phyloP scores from a whole-genome alignment of 768 basidiomycete genomes.

The Lactifluus rugatus region DNA sequence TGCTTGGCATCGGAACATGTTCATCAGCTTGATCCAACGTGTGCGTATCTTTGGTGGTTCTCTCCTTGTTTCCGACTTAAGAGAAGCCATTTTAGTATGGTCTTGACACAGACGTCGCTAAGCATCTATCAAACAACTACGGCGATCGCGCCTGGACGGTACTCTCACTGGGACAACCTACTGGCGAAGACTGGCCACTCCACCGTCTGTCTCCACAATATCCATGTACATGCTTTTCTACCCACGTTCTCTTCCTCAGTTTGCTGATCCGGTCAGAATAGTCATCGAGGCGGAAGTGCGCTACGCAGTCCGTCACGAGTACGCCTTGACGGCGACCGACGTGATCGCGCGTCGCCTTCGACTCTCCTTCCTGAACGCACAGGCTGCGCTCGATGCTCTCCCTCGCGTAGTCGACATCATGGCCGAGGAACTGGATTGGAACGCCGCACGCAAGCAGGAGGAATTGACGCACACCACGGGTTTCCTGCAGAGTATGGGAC shows the following conservation, averaged over 20 bases:
- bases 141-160: conserved; percentile 97
- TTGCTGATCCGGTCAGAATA: conserved; percentile 23
- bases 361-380: conserved; percentile 88
- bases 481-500: conserved; percentile 82
- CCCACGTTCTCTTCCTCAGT: neutral
- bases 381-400: conserved; percentile 73
- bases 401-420: conserved; percentile 88
- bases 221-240: conserved; percentile 45
- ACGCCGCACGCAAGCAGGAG: conserved; percentile 39
- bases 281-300: conserved; percentile 90
- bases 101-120: conserved; percentile 83
- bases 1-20: conserved; percentile 94
- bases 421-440: conserved; percentile 79
- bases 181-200: conserved; percentile 75
- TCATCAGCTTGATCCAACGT: conserved; percentile 88
- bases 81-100: conserved; percentile 51
- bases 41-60: conserved; percentile 33
- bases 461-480: conserved; percentile 51
- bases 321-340: conserved; percentile 86
- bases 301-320: conserved; percentile 84
- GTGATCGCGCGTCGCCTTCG: conserved; percentile 88
- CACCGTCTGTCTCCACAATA: conserved; percentile 65
- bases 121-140: conserved; percentile 88
- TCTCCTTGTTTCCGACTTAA: neutral
- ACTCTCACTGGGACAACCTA: conserved; percentile 66